A percentile compares a stretch with the other conserved stretches of the same genome.
Conservation (phyloP, 139 green algal species). For the Chlorella sp. region DNA sequence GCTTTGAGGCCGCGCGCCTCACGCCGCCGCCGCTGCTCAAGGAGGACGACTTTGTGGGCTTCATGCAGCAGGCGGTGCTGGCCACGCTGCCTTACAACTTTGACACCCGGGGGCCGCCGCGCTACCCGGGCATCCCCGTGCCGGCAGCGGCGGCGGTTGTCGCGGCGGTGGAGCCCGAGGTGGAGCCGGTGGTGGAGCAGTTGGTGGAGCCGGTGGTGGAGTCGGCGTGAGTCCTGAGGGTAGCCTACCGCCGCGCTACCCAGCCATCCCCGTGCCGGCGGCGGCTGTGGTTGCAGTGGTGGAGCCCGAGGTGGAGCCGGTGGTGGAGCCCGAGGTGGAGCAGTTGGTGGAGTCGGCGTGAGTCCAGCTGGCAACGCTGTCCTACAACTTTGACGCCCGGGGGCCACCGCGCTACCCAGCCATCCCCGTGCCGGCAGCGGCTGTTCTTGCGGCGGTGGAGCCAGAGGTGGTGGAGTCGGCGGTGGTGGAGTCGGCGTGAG, state of each 20-base stretch:
- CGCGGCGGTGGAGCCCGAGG: too few species aligned
- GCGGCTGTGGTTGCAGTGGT: conserved; percentile 1
- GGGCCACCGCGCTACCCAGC: too few species aligned
- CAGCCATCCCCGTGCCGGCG: conserved; percentile 10
- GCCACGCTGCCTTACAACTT: background rate
- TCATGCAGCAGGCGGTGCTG: conserved; percentile 9
- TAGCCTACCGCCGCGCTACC: background rate
- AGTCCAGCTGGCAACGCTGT: background rate
- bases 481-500: too few species aligned
- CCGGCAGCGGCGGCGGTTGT: too few species aligned
- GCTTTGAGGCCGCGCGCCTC: conserved; percentile 4
- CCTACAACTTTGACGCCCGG: conserved; percentile 4
- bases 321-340: conserved; percentile 11
- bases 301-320: background rate
- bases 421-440: too few species aligned
- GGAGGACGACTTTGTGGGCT: conserved; percentile 6
- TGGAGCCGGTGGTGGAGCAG: too few species aligned
- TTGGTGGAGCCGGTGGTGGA: too few species aligned
- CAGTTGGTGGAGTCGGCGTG: conserved; percentile 1
- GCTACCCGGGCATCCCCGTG: too few species aligned
- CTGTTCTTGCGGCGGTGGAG: too few species aligned
- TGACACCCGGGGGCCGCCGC: conserved; percentile 2
- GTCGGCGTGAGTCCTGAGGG: too few species aligned
- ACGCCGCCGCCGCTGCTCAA: background rate
- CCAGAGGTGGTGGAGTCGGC: too few species aligned